These are phyloP conservation scores for Puccinia coronata DNA, from an alignment of 1,284 basidiomycete species.

Conservation along the genomic window DNA sequence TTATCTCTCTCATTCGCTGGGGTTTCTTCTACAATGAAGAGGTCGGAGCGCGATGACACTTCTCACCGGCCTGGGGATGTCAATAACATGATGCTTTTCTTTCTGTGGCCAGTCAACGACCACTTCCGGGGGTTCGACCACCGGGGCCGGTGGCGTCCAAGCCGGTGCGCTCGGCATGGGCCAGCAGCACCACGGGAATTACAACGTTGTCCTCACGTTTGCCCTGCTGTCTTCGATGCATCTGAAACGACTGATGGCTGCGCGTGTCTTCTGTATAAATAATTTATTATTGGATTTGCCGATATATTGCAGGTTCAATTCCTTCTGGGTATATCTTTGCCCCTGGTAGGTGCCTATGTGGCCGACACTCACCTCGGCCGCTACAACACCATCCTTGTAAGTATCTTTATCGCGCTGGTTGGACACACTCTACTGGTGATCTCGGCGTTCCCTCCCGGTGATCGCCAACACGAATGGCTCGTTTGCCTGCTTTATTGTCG, in stretches of 20 bases:
- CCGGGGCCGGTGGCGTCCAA: constrained; percentile 50
- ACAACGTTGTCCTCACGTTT: constrained; percentile 56
- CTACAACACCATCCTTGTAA: constrained; percentile 62
- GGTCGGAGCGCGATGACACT: too few species aligned
- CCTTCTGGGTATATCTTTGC: constrained; percentile 56
- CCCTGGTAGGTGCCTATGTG: constrained; percentile 58
- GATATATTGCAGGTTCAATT: constrained; percentile 51
- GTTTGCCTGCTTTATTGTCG: constrained; percentile 68
- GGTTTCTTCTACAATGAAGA: too few species aligned
- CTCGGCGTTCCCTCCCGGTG: constrained; percentile 70
- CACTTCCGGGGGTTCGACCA: constrained; percentile 53
- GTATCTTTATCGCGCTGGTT: constrained; percentile 59
- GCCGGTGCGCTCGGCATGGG: constrained; percentile 57
- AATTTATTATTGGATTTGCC: too few species aligned
- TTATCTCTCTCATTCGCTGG: background rate
- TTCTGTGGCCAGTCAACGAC: constrained; percentile 53
- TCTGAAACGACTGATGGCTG: too few species aligned
- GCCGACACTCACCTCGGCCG: constrained; percentile 61
- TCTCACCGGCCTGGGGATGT: too few species aligned
- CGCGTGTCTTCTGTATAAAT: too few species aligned
- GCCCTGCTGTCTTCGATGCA: background rate
- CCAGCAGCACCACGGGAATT: constrained; percentile 53
- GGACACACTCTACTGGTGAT: constrained; percentile 73
- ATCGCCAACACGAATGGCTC: constrained; percentile 67
- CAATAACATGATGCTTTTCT: too few species aligned